Evolutionary conservation across 2,329 filamentous ascomycete species (phyloP).

Genomic region (Rutstroemia sp.): DNA sequence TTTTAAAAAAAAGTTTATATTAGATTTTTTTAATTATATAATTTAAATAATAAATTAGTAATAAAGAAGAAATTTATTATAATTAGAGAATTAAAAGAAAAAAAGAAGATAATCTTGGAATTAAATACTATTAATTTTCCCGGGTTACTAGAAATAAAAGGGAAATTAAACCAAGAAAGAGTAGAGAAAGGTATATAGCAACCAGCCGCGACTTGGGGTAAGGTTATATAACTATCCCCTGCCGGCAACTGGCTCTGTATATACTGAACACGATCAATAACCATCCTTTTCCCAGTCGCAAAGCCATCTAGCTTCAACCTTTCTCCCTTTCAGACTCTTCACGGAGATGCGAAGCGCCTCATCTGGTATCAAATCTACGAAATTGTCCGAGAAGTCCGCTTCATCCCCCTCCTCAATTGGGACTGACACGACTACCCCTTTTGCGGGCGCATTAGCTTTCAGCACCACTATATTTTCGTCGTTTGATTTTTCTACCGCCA

Average conservation of each 20-base stretch:
- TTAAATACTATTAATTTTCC: too few species aligned
- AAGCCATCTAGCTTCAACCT: slow-evolving; percentile 45
- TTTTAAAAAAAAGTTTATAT: too few species aligned
- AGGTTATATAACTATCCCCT: too few species aligned
- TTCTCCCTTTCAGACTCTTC: slow-evolving; percentile 37
- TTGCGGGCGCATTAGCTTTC: slow-evolving; percentile 53
- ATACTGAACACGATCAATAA: background rate
- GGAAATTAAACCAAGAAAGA: too few species aligned
- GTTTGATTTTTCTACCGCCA: slow-evolving; percentile 26
- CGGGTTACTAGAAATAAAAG: too few species aligned
- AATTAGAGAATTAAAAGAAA: too few species aligned
- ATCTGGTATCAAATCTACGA: slow-evolving; percentile 60
- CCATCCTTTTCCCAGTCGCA: slow-evolving; percentile 27
- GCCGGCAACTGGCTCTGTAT: background rate
- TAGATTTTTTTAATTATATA: too few species aligned
- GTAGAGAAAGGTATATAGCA: too few species aligned
- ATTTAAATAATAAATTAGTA: too few species aligned
- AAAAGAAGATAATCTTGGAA: too few species aligned
- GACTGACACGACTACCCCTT: slow-evolving; percentile 44
- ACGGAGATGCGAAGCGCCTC: slow-evolving; percentile 48
- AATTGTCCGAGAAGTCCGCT: slow-evolving; percentile 54
- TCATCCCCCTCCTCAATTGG: slow-evolving; percentile 46
- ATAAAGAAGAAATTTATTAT: too few species aligned
- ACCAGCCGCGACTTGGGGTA: too few species aligned
- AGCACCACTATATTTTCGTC: slow-evolving; percentile 36